phyloP scores from a whole-genome alignment of 495 filamentous ascomycete species.

The Terfezia boudieri region DNA sequence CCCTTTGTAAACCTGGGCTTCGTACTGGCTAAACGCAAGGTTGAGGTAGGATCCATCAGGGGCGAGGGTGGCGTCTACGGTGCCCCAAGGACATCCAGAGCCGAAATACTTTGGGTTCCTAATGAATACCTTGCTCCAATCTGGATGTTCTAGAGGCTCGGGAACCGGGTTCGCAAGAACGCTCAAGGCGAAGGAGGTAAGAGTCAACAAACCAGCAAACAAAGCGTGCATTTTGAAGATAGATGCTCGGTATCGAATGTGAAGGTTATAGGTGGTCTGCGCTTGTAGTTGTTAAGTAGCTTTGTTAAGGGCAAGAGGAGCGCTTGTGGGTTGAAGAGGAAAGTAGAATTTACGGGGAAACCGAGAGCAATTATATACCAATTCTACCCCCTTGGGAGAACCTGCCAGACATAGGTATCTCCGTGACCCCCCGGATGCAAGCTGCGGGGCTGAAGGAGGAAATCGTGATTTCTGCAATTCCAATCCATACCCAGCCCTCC shows the following conservation, averaged over 20 bases:
- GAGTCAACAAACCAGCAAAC: neutral
- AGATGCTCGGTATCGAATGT: too few species aligned
- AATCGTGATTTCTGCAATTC: too few species aligned
- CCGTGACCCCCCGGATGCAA: too few species aligned
- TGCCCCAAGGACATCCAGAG: constrained; percentile 27
- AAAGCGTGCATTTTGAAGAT: neutral
- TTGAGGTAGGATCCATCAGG: constrained; percentile 26
- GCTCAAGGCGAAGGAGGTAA: neutral
- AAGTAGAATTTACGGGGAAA: neutral
- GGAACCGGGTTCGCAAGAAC: neutral
- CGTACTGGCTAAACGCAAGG: constrained; percentile 26
- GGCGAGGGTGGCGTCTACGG: constrained; percentile 23
- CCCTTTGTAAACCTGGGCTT: constrained; percentile 21
- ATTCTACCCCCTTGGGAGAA: too few species aligned
- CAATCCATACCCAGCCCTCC: too few species aligned
- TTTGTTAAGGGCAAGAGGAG: neutral
- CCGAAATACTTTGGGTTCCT: constrained; percentile 25
- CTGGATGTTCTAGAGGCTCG: neutral
- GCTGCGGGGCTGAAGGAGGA: too few species aligned
- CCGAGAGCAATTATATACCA: too few species aligned
- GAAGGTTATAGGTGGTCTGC: too few species aligned
- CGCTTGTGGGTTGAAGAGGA: neutral
- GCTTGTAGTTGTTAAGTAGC: too few species aligned
- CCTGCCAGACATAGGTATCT: too few species aligned
- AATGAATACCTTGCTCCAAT: constrained; percentile 15